Evolutionary conservation across 352 stramenopile genomes (phyloP).

Genomic region (Globisporangium nodosum): DNA sequence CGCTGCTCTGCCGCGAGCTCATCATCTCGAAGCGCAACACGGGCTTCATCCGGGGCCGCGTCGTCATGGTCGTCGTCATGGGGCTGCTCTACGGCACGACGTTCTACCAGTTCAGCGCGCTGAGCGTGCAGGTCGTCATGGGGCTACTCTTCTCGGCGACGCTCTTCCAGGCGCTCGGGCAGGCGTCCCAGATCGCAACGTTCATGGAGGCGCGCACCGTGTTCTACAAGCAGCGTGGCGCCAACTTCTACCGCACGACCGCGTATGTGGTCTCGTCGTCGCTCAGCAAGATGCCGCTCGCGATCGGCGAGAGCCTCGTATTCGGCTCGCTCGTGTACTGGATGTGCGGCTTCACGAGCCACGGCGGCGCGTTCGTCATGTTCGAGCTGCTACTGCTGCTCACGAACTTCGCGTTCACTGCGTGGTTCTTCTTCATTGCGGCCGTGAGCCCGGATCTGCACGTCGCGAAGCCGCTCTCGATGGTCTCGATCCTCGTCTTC

Average conservation of each 20-base stretch:
- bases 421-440: neutral
- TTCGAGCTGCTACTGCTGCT: neutral
- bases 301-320: neutral
- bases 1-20: too few relatives aligned
- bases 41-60: constrained; percentile 23
- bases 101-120: constrained; percentile 30
- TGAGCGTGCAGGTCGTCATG: neutral
- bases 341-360: neutral
- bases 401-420: neutral
- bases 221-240: neutral
- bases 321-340: constrained; percentile 1
- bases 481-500: neutral
- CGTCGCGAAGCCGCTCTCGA: neutral
- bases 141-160: neutral
- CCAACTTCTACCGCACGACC: neutral
- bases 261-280: neutral
- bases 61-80: constrained; percentile 36
- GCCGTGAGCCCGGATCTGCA: neutral
- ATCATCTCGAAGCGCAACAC: too few relatives aligned
- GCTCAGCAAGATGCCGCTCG: neutral
- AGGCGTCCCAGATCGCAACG: neutral
- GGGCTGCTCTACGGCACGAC: constrained; percentile 31
- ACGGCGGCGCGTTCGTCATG: neutral
- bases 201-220: neutral
- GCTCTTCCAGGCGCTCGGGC: neutral